These are phyloP conservation scores for Pseudohyphozyma bogoriensis DNA, from an alignment of 768 basidiomycete genomes.

Conservation along the genomic window DNA sequence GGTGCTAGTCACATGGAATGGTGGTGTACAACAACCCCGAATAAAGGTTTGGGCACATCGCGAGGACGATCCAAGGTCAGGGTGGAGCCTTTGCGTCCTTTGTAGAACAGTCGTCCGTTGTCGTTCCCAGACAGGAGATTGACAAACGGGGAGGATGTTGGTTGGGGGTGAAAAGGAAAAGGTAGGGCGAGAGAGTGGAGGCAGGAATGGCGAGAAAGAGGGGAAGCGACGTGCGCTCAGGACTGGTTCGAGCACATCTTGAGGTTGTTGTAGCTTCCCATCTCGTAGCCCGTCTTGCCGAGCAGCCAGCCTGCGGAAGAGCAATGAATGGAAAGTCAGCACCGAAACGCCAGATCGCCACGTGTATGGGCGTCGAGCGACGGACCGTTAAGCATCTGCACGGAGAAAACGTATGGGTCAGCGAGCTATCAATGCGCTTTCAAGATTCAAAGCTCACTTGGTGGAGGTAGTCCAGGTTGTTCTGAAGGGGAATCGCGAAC, in stretches of 20 bases:
- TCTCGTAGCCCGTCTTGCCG: conserved; percentile 20
- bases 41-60: no score
- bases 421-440: background rate
- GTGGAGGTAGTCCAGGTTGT: conserved; percentile 16
- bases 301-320: no score
- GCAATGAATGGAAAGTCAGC: no score
- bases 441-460: background rate
- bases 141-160: no score
- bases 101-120: no score
- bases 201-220: background rate
- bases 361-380: no score
- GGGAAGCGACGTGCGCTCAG: background rate
- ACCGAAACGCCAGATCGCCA: no score
- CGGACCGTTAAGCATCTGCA: conserved; percentile 20
- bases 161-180: background rate
- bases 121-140: no score
- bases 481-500: conserved; percentile 6
- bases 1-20: no score
- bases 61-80: no score
- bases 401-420: background rate
- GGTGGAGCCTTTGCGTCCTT: no score
- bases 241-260: background rate
- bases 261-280: conserved; percentile 14
- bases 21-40: no score
- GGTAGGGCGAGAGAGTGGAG: background rate